Conservation (phyloP, 805 yeast genomes). For the Nakazawaea pomicola region DNA sequence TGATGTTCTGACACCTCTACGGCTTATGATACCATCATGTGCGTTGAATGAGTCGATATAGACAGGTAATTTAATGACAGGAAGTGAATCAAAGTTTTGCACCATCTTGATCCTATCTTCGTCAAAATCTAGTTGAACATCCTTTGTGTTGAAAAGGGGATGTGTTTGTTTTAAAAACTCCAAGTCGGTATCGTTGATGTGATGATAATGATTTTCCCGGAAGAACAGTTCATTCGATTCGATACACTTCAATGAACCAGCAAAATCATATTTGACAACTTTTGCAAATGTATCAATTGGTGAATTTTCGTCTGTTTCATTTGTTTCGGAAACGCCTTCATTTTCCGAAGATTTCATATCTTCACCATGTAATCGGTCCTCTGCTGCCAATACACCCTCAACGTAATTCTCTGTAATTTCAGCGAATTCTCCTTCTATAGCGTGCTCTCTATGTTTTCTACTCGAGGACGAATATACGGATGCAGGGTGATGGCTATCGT, state of each 20-base stretch:
- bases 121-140: constrained; percentile 21
- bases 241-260: neutral
- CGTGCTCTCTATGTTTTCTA: too few relatives aligned
- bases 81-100: constrained; percentile 51
- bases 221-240: constrained; percentile 1
- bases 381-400: constrained; percentile 10
- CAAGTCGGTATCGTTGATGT: neutral
- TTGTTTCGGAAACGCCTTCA: too few relatives aligned
- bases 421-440: constrained; percentile 13
- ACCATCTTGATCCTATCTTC: constrained; percentile 36
- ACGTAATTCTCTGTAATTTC: constrained; percentile 15
- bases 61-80: constrained; percentile 77
- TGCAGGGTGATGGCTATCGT: too few relatives aligned
- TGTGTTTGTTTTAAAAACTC: neutral
- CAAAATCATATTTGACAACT: constrained; percentile 4
- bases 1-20: constrained; percentile 56
- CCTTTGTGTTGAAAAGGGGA: neutral
- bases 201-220: constrained; percentile 1
- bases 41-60: constrained; percentile 71
- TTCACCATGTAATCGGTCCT: constrained; percentile 3
- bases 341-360: too few relatives aligned
- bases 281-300: neutral
- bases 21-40: constrained; percentile 81
- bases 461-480: too few relatives aligned
- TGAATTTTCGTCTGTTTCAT: neutral